Evolutionary conservation across 805 yeast species (phyloP), one percentile per base, ranked within the genome.

Genomic region (Torulaspora maleeae): DNA sequence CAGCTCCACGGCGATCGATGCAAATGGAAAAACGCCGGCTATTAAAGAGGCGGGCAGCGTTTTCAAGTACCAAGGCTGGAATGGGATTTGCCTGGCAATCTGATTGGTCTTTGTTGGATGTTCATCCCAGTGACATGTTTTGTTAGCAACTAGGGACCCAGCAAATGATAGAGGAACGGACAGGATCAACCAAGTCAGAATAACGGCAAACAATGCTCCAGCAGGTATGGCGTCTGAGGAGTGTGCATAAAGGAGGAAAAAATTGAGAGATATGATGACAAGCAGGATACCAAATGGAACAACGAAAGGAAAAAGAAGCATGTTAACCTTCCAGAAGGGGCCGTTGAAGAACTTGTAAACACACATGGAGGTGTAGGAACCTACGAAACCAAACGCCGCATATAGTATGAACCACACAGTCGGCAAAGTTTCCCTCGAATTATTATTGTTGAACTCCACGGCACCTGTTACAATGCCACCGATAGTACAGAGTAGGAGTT

Each of bases 221-320:
- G 84, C 67, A 38, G 99, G 99, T 47, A 91, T 87, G 1, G 97
- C 97, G 38, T 97, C 98, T 0, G 97, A 88, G 0, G 96, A 86
- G 36, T 79, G 75, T 15, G 74, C 91, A 58, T 74, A 75, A 37
- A 90, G 76, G 60, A 93, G 75, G 67, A 90, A 83, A 69, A 91
- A 80, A 68, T 93, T 93, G 67, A 90, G 74, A 46, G 80, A 72
- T 20, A 87, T 54, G 53, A 93, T 82, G 7, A 77, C 63, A 1
- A 69, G 54, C 53, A 93, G 84, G 27, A 88, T 71, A 12, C 72
- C 49, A 16, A 91, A 89, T n/a, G 99, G 99, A 34, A 93, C 89
- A 35, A 89, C 63, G 1, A 80, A 27, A 38, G 98, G 98, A 1
- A 96, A 84, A 52, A 91, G 70, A 16, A 83, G 52, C 82, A 89